Conservation (phyloP, 768 basidiomycete genomes). For the Pulveroboletus frians region DNA sequence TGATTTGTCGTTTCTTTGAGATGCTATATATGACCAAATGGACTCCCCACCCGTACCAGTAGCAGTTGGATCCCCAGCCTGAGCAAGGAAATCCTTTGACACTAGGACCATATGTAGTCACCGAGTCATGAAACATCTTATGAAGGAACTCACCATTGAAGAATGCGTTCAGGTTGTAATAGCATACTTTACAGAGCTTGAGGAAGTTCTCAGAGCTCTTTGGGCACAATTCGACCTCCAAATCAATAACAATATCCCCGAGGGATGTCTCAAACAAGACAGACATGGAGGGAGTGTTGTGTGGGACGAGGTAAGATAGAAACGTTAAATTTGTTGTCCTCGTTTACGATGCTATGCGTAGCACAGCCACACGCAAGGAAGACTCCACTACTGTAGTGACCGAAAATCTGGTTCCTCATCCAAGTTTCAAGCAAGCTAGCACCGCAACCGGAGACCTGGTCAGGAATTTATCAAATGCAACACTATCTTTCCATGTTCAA, state of each 20-base stretch:
- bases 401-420: too few species aligned
- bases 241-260: slow-evolving; percentile 94
- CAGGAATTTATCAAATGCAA: too few species aligned
- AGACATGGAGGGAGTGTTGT: slow-evolving; percentile 55
- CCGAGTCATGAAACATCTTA: not conserved
- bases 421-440: too few species aligned
- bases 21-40: slow-evolving; percentile 71
- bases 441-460: too few species aligned
- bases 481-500: too few species aligned
- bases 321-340: too few species aligned
- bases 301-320: too few species aligned
- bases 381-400: too few species aligned
- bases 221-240: slow-evolving; percentile 88
- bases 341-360: too few species aligned
- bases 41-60: slow-evolving; percentile 93
- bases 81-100: slow-evolving; percentile 95
- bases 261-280: slow-evolving; percentile 95
- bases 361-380: too few species aligned
- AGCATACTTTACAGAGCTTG: slow-evolving; percentile 95
- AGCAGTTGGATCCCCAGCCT: slow-evolving; percentile 93
- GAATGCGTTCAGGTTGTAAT: slow-evolving; percentile 95
- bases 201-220: slow-evolving; percentile 93
- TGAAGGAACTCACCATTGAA: slow-evolving; percentile 76
- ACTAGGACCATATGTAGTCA: slow-evolving; percentile 43
- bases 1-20: slow-evolving; percentile 31